These are phyloP conservation scores for Aspergillus coremiiformis DNA, from an alignment of 495 filamentous ascomycete genomes.

Conservation along the genomic window DNA sequence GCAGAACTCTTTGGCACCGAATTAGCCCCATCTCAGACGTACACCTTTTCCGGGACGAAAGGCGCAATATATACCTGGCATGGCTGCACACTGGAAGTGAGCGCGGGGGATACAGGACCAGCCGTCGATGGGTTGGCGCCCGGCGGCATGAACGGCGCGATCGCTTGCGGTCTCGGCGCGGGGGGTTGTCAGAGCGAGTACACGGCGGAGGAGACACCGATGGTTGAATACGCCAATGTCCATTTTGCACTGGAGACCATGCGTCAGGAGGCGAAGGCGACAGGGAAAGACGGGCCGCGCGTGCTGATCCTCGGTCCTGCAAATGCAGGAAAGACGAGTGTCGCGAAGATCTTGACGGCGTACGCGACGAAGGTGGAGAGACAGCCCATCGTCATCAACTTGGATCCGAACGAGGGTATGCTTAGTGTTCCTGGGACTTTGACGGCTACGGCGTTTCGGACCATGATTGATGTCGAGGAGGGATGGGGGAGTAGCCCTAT, in stretches of 20 bases:
- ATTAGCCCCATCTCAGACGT: constrained; percentile 70
- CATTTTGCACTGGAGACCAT: constrained; percentile 75
- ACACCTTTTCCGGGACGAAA: constrained; percentile 78
- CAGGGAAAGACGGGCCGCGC: constrained; percentile 59
- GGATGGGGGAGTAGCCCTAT: constrained; percentile 90
- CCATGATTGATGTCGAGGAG: constrained; percentile 81
- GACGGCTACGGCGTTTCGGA: constrained; percentile 73
- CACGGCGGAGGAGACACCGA: constrained; percentile 75
- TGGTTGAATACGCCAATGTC: constrained; percentile 73
- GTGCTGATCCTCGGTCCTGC: constrained; percentile 79
- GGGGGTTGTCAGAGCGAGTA: constrained; percentile 63
- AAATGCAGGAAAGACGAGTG: constrained; percentile 76
- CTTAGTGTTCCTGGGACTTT: constrained; percentile 78
- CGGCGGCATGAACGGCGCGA: constrained; percentile 5
- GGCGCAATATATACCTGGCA: constrained; percentile 86
- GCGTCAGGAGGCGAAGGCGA: constrained; percentile 44
- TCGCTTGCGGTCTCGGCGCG: constrained; percentile 25
- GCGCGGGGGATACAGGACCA: constrained; percentile 40
- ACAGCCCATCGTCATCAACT: constrained; percentile 76
- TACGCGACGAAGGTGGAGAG: constrained; percentile 72
- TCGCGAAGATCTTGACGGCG: constrained; percentile 71
- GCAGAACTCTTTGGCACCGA: constrained; percentile 97
- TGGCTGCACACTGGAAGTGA: constrained; percentile 76
- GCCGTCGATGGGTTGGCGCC: constrained; percentile 32
- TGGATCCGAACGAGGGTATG: constrained; percentile 81